These are phyloP conservation scores for Jacaranda copaia DNA, from an alignment of 257 asterid species.

Conservation along the genomic window DNA sequence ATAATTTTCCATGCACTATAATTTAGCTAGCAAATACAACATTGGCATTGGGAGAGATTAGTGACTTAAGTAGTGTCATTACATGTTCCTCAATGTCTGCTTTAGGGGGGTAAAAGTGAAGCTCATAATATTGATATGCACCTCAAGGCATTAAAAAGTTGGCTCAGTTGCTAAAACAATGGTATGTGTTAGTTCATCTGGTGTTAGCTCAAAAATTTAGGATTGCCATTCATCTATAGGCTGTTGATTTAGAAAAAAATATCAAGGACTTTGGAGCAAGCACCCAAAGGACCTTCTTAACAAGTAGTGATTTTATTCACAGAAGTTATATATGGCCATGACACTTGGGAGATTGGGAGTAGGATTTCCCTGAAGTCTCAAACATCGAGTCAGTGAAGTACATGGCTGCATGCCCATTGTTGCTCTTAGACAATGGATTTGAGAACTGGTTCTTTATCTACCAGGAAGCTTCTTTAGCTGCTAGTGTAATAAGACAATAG, in stretches of 20 bases:
- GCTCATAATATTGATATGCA: slow-evolving; percentile 5
- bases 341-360: slow-evolving; percentile 15
- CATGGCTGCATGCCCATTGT: slow-evolving; percentile 14
- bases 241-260: neutral
- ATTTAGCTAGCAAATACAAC: neutral
- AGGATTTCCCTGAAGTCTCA: neutral
- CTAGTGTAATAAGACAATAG: neutral
- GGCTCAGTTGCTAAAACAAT: slow-evolving; percentile 3
- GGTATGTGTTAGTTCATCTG: slow-evolving; percentile 1
- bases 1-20: slow-evolving; percentile 7
- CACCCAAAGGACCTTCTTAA: neutral
- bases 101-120: slow-evolving; percentile 19
- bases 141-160: neutral
- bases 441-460: slow-evolving; percentile 21
- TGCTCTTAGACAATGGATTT: slow-evolving; percentile 17
- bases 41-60: slow-evolving; percentile 18
- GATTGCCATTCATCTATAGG: slow-evolving; percentile 29
- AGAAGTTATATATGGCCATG: no score
- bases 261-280: slow-evolving; percentile 1
- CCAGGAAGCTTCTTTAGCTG: slow-evolving; percentile 20
- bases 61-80: slow-evolving; percentile 20
- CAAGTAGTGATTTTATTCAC: neutral
- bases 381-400: slow-evolving; percentile 18
- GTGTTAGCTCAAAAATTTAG: slow-evolving; percentile 9
- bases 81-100: neutral